These are phyloP conservation scores for Xylaria digitata DNA, from an alignment of 2,329 filamentous ascomycete species.

Conservation along the genomic window DNA sequence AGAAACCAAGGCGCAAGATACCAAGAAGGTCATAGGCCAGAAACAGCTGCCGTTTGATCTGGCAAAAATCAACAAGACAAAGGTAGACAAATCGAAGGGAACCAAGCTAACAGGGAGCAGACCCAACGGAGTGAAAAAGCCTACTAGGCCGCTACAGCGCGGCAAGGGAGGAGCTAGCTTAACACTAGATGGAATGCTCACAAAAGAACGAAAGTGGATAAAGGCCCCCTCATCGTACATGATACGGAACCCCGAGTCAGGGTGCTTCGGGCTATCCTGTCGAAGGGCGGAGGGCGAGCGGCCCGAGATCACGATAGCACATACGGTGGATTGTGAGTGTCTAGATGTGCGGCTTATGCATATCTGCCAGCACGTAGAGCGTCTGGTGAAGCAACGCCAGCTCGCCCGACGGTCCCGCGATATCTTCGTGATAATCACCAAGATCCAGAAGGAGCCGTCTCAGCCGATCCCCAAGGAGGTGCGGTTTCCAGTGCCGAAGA, in stretches of 20 bases:
- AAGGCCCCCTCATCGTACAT: conserved; percentile 28
- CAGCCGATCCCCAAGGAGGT: conserved; percentile 26
- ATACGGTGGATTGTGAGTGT: conserved; percentile 34
- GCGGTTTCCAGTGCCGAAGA: conserved; percentile 18
- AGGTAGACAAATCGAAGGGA: not conserved
- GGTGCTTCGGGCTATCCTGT: conserved; percentile 37
- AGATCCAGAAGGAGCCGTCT: conserved; percentile 30
- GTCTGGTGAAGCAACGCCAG: conserved; percentile 1
- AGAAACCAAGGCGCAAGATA: not conserved
- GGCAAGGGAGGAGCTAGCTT: not conserved
- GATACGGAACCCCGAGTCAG: conserved; percentile 34
- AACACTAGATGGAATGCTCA: conserved; percentile 25
- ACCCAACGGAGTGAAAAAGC: not conserved
- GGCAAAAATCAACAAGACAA: conserved; percentile 5
- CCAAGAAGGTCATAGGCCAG: not conserved
- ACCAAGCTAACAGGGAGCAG: conserved; percentile 7
- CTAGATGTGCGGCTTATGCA: conserved; percentile 36
- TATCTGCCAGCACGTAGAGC: conserved; percentile 35
- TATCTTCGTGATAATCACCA: conserved; percentile 39
- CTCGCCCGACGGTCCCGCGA: conserved; percentile 34
- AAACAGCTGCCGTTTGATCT: conserved; percentile 21
- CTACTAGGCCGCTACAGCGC: not conserved
- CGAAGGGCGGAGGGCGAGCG: conserved; percentile 11
- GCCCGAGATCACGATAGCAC: conserved; percentile 37
- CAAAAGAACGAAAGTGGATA: conserved; percentile 32